Conservation (phyloP, 305 asterid species). For the Fraxinus albicans region DNA sequence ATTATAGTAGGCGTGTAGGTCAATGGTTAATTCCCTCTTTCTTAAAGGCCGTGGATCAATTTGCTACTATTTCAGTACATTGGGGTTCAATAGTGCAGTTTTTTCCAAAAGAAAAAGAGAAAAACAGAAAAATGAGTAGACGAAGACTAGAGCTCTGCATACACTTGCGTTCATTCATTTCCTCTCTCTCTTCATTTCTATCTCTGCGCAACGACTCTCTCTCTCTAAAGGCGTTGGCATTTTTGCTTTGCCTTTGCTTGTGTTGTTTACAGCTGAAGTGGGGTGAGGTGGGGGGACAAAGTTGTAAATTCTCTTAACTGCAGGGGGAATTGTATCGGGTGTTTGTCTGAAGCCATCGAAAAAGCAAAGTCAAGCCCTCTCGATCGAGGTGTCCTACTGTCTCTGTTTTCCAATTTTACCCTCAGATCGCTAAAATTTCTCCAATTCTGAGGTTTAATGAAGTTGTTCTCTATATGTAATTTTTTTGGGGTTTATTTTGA, state of each 20-base stretch:
- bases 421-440: conserved; percentile 22
- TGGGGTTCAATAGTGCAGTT: conserved; percentile 2
- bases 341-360: conserved; percentile 1
- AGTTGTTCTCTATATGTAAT: neutral
- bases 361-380: conserved; percentile 22
- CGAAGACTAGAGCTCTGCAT: conserved; percentile 29
- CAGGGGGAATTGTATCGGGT: conserved; percentile 17
- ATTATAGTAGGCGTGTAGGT: neutral
- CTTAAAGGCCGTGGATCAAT: neutral
- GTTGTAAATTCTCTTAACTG: conserved; percentile 21
- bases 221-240: conserved; percentile 33
- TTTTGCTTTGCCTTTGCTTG: conserved; percentile 22
- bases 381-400: conserved; percentile 34
- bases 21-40: neutral
- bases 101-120: neutral
- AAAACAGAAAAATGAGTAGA: conserved; percentile 12
- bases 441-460: conserved; percentile 19
- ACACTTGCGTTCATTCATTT: conserved; percentile 22
- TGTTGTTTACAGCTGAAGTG: conserved; percentile 26
- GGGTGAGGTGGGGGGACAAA: conserved; percentile 21
- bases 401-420: conserved; percentile 16
- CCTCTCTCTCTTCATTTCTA: conserved; percentile 27
- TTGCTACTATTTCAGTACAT: neutral
- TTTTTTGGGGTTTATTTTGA: neutral
- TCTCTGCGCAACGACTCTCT: conserved; percentile 22